Evolutionary conservation across 805 yeast genomes (phyloP).

Genomic region (Metschnikowia noctiluminum): DNA sequence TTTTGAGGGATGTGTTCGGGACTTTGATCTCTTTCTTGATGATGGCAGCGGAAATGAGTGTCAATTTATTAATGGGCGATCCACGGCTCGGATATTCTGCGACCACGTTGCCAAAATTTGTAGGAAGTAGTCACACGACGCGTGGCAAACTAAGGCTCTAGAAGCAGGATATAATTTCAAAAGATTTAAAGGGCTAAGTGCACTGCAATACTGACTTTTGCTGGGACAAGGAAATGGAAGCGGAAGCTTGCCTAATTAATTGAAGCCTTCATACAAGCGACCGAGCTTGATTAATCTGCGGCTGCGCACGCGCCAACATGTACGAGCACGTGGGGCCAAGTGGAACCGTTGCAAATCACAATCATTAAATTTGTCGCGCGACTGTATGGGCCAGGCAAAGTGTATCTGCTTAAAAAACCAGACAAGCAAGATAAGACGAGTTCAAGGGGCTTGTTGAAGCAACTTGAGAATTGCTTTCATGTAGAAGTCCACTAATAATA

Average conservation of each 20-base stretch:
- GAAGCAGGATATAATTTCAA: not conserved
- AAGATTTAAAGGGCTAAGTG: not conserved
- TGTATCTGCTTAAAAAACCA: no score
- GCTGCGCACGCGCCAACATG: slow-evolving; percentile 6
- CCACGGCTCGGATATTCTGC: slow-evolving; percentile 2
- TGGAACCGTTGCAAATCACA: not conserved
- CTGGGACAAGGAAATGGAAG: not conserved
- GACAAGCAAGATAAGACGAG: no score
- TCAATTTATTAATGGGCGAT: slow-evolving; percentile 1
- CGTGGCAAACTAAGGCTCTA: not conserved
- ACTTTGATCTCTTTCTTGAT: not conserved
- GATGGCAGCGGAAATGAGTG: not conserved
- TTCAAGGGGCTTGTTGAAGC: no score
- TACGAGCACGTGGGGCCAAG: slow-evolving; percentile 9
- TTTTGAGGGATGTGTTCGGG: not conserved
- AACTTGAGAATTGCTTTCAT: no score
- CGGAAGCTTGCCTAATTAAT: not conserved
- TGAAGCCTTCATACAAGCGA: not conserved
- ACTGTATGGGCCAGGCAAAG: not conserved
- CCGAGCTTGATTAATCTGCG: slow-evolving; percentile 1
- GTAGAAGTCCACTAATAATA: no score
- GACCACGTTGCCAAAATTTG: slow-evolving; percentile 6
- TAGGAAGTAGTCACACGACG: slow-evolving; percentile 3
- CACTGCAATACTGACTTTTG: not conserved
- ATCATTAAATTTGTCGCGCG: not conserved